Conservation (phyloP, 768 basidiomycete genomes). For the Gymnopilus dilepis region DNA sequence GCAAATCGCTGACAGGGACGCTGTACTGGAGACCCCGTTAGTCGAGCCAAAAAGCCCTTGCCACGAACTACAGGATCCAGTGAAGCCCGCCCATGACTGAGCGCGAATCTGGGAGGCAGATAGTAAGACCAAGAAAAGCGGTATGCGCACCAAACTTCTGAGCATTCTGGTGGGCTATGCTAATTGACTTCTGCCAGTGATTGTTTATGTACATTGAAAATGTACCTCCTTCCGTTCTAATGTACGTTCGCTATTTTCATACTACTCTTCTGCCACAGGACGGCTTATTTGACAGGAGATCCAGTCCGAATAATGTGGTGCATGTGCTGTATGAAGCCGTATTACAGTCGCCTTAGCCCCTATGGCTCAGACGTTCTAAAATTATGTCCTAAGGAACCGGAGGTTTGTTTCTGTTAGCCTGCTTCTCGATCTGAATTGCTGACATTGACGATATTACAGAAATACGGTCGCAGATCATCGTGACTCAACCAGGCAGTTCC, state of each 20-base stretch:
- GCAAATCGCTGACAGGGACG: neutral
- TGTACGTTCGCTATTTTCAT: no score
- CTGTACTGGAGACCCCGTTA: slow-evolving; percentile 2
- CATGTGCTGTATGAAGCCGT: no score
- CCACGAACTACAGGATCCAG: neutral
- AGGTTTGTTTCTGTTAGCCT: no score
- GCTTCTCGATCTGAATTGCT: no score
- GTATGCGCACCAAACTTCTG: neutral
- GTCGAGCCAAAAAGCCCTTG: slow-evolving; percentile 6
- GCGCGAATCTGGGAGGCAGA: neutral
- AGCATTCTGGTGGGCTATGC: neutral
- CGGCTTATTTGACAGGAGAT: no score
- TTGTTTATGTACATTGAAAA: neutral
- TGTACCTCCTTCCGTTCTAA: no score
- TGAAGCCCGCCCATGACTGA: neutral
- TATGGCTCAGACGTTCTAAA: neutral
- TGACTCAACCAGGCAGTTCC: no score
- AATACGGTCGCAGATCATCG: no score
- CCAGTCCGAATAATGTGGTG: neutral
- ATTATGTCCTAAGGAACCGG: neutral
- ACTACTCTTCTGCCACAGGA: no score
- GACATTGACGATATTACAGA: no score
- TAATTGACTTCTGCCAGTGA: neutral
- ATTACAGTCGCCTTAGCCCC: neutral
- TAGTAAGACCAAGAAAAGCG: neutral